These are phyloP conservation scores for Blumeriella jaapii DNA, from an alignment of 2,329 filamentous ascomycete species.

Conservation along the genomic window DNA sequence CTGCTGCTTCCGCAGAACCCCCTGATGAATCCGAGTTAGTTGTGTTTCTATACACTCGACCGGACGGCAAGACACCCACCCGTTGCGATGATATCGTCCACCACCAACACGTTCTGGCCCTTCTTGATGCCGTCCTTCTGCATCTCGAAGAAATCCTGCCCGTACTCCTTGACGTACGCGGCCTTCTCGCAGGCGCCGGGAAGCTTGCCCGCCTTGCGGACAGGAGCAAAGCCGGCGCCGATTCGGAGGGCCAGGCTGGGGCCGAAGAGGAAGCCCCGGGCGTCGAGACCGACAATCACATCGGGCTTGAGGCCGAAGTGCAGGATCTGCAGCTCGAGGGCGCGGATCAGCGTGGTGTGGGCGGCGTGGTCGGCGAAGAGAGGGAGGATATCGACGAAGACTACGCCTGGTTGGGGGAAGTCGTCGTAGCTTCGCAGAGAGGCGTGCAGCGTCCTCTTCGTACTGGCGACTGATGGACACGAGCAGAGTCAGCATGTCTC, in stretches of 20 bases:
- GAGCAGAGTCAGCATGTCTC: neutral
- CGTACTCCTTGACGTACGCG: constrained; percentile 90
- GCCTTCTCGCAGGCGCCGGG: constrained; percentile 81
- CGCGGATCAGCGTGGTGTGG: constrained; percentile 68
- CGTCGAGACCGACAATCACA: constrained; percentile 86
- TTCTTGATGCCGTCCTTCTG: constrained; percentile 74
- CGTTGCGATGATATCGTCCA: constrained; percentile 97
- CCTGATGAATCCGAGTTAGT: constrained; percentile 47
- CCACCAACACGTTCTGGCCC: constrained; percentile 82
- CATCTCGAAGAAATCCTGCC: constrained; percentile 91
- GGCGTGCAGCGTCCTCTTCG: constrained; percentile 57
- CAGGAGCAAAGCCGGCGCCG: constrained; percentile 79
- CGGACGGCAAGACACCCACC: constrained; percentile 40
- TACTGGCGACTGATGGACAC: constrained; percentile 26
- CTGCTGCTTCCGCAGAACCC: constrained; percentile 81
- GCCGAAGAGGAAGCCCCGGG: constrained; percentile 90
- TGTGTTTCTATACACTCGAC: neutral
- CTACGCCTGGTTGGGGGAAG: constrained; percentile 83
- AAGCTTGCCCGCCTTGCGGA: constrained; percentile 91
- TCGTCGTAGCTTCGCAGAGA: constrained; percentile 79
- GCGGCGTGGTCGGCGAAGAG: constrained; percentile 71
- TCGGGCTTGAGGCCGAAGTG: constrained; percentile 58
- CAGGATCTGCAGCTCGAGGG: constrained; percentile 72
- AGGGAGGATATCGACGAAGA: constrained; percentile 97
- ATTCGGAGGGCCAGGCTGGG: constrained; percentile 76